Evolutionary conservation across 805 yeast genomes (phyloP), one percentile per base, ranked within the genome.

Genomic region (Zygosaccharomyces rouxii): DNA sequence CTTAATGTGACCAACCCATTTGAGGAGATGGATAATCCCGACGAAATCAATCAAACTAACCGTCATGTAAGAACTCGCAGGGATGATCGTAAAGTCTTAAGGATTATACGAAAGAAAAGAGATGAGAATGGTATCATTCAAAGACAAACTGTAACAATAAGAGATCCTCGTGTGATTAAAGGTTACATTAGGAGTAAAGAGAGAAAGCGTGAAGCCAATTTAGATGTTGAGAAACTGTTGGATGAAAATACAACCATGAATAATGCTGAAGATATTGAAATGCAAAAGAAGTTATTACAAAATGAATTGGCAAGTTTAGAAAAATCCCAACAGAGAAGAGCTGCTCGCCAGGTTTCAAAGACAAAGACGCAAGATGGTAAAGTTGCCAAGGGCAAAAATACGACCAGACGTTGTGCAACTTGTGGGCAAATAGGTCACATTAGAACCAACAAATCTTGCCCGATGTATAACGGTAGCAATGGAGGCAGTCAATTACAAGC

Each of bases 371-470:
- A 48, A 14, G 60, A 56, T 18, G 58, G 57, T n/a, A 57, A 55
- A 41, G 52, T 52, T 14, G 19, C 58, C 1, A 67, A 68, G 40
- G 63, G 66, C 1, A 71, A 68, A 47, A 68, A 70, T 42, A 70
- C 74, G 0, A 83, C 85, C 7, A 75, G 99, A 64, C 80, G 88
- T 61, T 92, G 99, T 70, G 90, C 95, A 3, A 84, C 94, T 0
- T 92, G 99, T 75, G 98, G 98, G 19, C 94, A 92, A 10, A 76
- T 86, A 54, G 99, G 98, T 0, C 99, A 92, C 66, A 92, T 92
- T 53, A 78, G 94, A 64, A 92, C 99, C 2, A 89, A 89, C 64
- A 76, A 75, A 54, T 72, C 92, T 1, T 92, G 99, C 70, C 99
- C 98, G 13, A 76, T 89, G 78, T 92, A 86, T 63, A 80, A 78